Evolutionary conservation across 1,139 yeast genomes (phyloP), one percentile per base, ranked within the genome.

Genomic region (Geotrichum histeridarum): DNA sequence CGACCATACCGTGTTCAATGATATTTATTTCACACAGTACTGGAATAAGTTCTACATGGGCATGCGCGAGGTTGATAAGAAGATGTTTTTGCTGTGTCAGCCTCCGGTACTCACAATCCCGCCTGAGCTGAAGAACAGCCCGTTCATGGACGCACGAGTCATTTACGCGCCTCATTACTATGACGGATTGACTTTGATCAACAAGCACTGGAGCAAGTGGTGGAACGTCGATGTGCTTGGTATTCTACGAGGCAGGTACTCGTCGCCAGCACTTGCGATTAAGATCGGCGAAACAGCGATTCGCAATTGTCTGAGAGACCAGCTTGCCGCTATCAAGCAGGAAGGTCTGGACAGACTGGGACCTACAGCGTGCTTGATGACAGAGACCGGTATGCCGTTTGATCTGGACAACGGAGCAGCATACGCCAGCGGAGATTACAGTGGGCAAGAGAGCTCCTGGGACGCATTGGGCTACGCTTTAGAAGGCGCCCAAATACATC

Each of bases 361-460:
- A 27, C 17, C 61, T 14, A 62, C 69, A 8, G 74, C 76, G 0
- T 79, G 86, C 7, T 72, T 91, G 42, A 82, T 91, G 77, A 82
- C 95, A 0, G 98, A 91, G 69, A 90, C 93, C 8, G 98, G 98
- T 1, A 88, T 90, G 84, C 98, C 98, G 1, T 89, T 83, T 68
- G 96, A 91, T 68, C 86, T 91, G 95, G 93, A 91, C 67, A 77
- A 79, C 57, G 86, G 86, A 63, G 73, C 72, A 45, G 87, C 96
- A 0, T 90, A 80, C 65, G 65, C 68, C 0, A 76, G 75, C 54
- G 89, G 90, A 1, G 79, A 82, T 59, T 90, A 82, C 65, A 69
- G 75, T n/a, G 77, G 88, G 1, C 97, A 91, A 65, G 84, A 86
- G 3, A 75, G 80, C 4, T 96, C 97, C 0, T 72, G 88, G 69